Percentiles rank a stretch among this genome's conserved stretches.
Conservation (phyloP, 1,139 yeast species). For the Yamadazyma triangularis region DNA sequence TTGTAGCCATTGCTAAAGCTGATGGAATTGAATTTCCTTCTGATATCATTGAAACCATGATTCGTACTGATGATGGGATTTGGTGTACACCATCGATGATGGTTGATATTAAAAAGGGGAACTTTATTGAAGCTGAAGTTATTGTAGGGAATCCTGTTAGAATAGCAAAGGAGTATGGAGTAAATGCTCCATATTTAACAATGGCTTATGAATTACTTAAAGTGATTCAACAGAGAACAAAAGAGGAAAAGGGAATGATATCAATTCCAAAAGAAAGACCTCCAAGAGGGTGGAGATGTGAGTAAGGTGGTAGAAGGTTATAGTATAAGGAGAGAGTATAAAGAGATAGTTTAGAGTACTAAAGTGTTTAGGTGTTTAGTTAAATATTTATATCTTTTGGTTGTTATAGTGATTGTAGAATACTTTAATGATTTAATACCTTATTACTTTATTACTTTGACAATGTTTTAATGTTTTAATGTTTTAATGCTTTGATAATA, state of each 20-base stretch:
- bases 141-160: conserved; percentile 22
- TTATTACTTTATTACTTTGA: too few relatives aligned
- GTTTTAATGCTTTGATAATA: too few relatives aligned
- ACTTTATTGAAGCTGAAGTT: conserved; percentile 29
- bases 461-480: too few relatives aligned
- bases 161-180: conserved; percentile 6
- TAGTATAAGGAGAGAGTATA: too few relatives aligned
- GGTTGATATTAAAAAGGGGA: conserved; percentile 26
- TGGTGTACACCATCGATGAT: conserved; percentile 37
- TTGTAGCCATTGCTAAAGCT: conserved; percentile 13
- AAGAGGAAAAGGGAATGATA: conserved; percentile 10
- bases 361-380: too few relatives aligned
- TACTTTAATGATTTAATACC: too few relatives aligned
- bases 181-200: conserved; percentile 15
- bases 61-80: too few relatives aligned
- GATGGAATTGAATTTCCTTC: conserved; percentile 14
- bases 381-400: too few relatives aligned
- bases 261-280: conserved; percentile 9
- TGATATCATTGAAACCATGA: conserved; percentile 15
- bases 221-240: conserved; percentile 31
- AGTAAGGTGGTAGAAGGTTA: too few relatives aligned
- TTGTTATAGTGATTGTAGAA: too few relatives aligned
- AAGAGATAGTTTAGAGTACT: too few relatives aligned
- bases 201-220: conserved; percentile 32
- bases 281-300: too few relatives aligned